Percentiles rank a stretch among this genome's conserved stretches.
Evolutionary conservation across 208 protist genomes (phyloP).

Genomic region (Wallacemonas collosoma): DNA sequence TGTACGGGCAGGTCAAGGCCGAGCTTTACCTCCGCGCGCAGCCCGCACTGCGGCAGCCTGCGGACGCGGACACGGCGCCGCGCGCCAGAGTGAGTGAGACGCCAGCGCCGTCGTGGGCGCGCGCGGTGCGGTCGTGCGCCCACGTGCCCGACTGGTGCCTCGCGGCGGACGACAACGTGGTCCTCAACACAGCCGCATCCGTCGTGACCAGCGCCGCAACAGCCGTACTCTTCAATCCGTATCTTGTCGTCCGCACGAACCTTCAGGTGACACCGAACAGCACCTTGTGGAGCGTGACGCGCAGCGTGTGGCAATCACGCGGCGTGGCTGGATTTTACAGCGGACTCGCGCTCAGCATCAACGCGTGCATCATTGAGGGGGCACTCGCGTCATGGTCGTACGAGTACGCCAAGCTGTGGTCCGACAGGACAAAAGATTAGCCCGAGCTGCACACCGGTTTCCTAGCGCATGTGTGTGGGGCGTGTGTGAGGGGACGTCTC

Average conservation of each 20-base stretch:
- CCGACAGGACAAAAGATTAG: slow-evolving; percentile 34
- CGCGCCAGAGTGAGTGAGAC: not conserved
- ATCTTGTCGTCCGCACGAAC: slow-evolving; percentile 81
- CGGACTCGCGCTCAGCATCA: slow-evolving; percentile 65
- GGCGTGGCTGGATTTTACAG: slow-evolving; percentile 72
- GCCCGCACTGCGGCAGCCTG: slow-evolving; percentile 27
- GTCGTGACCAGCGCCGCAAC: slow-evolving; percentile 66
- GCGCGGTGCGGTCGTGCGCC: not conserved
- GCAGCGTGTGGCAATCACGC: slow-evolving; percentile 51
- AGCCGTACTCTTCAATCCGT: slow-evolving; percentile 84
- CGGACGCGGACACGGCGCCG: slow-evolving; percentile 1
- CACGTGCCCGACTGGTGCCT: slow-evolving; percentile 40
- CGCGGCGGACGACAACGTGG: slow-evolving; percentile 68
- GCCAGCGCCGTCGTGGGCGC: not conserved
- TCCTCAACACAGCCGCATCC: slow-evolving; percentile 68
- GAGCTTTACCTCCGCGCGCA: slow-evolving; percentile 40
- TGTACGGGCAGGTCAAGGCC: slow-evolving; percentile 64
- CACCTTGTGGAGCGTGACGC: slow-evolving; percentile 47
- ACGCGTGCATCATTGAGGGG: slow-evolving; percentile 74
- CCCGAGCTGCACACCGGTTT: no score
- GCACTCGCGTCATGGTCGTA: slow-evolving; percentile 77
- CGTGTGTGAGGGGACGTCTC: no score
- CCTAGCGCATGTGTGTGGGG: no score
- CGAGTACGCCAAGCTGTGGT: slow-evolving; percentile 88
- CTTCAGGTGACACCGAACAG: slow-evolving; percentile 75